Evolutionary conservation across 176 grass and related monocot genomes (phyloP), one percentile per base, ranked within the genome.

Genomic region (Melocanna baccifera): DNA sequence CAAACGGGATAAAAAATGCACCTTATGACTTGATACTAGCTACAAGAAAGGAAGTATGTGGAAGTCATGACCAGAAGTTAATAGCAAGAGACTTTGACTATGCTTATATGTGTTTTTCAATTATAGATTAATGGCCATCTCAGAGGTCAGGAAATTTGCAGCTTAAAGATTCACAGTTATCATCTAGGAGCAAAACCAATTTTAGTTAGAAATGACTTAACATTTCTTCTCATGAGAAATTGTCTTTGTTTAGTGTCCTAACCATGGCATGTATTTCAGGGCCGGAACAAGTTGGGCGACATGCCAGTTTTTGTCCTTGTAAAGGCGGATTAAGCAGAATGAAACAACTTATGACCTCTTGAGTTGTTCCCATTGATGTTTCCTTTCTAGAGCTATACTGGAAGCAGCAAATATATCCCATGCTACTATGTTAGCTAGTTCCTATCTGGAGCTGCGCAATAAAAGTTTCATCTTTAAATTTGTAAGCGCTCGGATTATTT

Each of bases 271-370:
- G 18, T 22, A 62, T 86, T 81, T 80, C 88, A 98, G 96, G 96
- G 93, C 16, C 93, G 93, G 8, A 93, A 98, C 47, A 96, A 78
- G 83, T 78, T 98, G 41, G 89, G 89, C 19, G 81, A 89, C 50
- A 92, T 71, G 59, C 86, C 93, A 1, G 73, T 96, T 68, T 98
- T 96, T 81, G 89, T 98, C 41, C 91, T 98, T 53, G 90, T 96
- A 32, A 63, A 94, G 86, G 89, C 92, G 0, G 87, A 89, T n/a
- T 83, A 75, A 84, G 51, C 81, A 39, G 19, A 4, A 73, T 67
- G 52, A 68, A 74, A 73, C 25, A 55, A 71, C 75, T 68, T 53
- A 85, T 71, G 56, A 40, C 52, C 66, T 85, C 19, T 76, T 22
- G 22, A 83, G 50, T 89, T 79, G 70, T 58, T 63, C 61, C 32